Percentiles rank a stretch among this genome's conserved stretches.
These are phyloP conservation scores for Phycomyces nitens DNA, from an alignment of 192 early-diverging fungal genomes.

Conservation along the genomic window DNA sequence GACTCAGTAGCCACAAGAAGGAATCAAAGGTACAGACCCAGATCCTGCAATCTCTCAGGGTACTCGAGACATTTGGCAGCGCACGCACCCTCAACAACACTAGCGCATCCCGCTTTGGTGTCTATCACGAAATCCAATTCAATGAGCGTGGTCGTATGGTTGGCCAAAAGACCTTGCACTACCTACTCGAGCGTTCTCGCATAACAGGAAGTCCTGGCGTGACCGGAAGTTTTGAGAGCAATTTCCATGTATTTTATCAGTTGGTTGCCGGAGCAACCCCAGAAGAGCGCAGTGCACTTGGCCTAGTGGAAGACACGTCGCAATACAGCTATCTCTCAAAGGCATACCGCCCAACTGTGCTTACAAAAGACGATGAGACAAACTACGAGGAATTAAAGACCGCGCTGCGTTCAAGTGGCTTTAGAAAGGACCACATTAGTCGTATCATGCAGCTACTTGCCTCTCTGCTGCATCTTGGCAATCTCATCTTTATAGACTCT, in stretches of 20 bases:
- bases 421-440: conserved; percentile 61
- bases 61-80: conserved; percentile 80
- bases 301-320: conserved; percentile 54
- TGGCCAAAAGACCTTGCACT: conserved; percentile 78
- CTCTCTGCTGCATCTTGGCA: conserved; percentile 86
- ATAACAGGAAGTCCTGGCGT: conserved; percentile 50
- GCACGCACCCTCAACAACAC: conserved; percentile 59
- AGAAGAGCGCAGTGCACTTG: conserved; percentile 52
- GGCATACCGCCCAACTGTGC: conserved; percentile 40
- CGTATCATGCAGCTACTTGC: conserved; percentile 80
- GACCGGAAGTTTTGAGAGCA: conserved; percentile 51
- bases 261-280: conserved; percentile 66
- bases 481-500: conserved; percentile 71
- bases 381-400: conserved; percentile 59
- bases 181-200: conserved; percentile 58
- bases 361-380: conserved; percentile 46
- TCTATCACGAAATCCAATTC: conserved; percentile 92
- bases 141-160: conserved; percentile 76
- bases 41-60: conserved; percentile 62
- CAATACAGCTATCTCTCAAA: conserved; percentile 55
- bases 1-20: conserved; percentile 72
- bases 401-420: conserved; percentile 54
- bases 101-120: conserved; percentile 72
- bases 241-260: conserved; percentile 79
- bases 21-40: conserved; percentile 71